Base-by-base conservation (phyloP, 768 basidiomycete genomes). In the Phlebiopsis flavidoalba region DNA sequence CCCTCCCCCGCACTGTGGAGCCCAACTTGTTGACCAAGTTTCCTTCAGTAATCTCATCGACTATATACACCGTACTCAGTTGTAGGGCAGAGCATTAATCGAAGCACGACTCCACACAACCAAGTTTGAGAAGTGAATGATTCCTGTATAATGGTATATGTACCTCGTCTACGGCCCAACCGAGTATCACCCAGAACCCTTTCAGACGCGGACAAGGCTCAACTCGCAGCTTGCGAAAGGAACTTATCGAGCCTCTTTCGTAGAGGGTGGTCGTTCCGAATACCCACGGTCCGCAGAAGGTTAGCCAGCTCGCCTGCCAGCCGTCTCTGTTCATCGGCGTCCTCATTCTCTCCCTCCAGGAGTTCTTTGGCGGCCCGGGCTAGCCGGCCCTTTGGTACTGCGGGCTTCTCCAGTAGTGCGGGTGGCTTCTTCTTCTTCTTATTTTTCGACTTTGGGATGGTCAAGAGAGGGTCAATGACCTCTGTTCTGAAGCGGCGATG, bases 401-500 rank as follows among this genome's bases (percentile, higher is more conserved):
- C 71, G 37, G 78, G 74, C 53, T 76, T 75, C 31, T 76, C 73
- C 37, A 73, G 73, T 50, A 66, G 64, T 21, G 72, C 61, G 7
- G 77, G 60, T 22, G 83, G 80, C 45, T 76, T 73, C 61, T 77
- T 80, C 66, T 79, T 82, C 57, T 71, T 73, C 64, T 71, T 77
- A 47, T 70, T 73, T 64, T 84, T 85, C 63, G 80, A 67, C 72
- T 86, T 89, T n/a, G 89, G 89, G 40, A 83, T 79, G 21, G 82
- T 78, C 55, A 91, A 74, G 35, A 91, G 70, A 21, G 86, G 86
- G 64, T 90, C 89, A 58, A 90, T 74, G 64, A 89, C 79, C 69
- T 90, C 88, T 46, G 79, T 82, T 67, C 89, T 81, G 68, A 91
- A 91, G 47, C 86, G 80, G 48, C 89, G 83, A 70, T 83, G 79